A percentile compares a stretch with the other conserved stretches of the same genome.
Evolutionary conservation across 257 asterid species (phyloP).

Genomic region (Eucommia ulmoides): DNA sequence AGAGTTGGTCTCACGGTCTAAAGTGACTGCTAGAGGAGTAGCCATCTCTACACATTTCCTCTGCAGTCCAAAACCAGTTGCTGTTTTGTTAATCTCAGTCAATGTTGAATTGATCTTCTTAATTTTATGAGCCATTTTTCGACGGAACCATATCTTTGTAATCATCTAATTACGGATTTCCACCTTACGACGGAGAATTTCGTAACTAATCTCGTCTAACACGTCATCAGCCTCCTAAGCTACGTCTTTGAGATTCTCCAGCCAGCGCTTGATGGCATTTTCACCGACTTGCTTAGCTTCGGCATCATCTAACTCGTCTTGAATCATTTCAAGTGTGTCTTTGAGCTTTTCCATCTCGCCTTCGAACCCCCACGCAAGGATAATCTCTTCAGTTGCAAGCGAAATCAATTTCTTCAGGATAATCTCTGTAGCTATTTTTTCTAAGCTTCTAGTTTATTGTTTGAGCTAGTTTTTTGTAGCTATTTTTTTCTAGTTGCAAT

Average conservation of each 20-base stretch:
- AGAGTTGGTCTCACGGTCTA: not conserved
- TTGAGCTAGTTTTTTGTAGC: no score
- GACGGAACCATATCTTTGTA: not conserved
- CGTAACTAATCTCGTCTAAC: not conserved
- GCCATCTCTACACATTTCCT: not conserved
- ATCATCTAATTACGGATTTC: not conserved
- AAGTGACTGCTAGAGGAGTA: not conserved
- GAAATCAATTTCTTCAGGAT: no score
- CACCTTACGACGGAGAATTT: not conserved
- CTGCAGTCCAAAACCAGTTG: not conserved
- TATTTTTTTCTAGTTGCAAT: no score
- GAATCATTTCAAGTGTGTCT: no score
- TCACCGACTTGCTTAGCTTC: no score
- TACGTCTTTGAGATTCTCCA: not conserved
- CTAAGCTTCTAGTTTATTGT: no score
- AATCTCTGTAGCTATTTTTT: no score
- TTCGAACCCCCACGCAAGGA: no score
- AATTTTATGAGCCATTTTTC: not conserved
- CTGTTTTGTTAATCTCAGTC: not conserved
- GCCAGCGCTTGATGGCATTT: not conserved
- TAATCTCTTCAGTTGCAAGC: no score
- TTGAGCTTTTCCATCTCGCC: no score
- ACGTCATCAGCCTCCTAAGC: not conserved
- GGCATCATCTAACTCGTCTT: no score
- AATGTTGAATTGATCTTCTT: not conserved